Base-by-base conservation (phyloP, 352 stramenopile genomes). In the Phytopythium sindhum region DNA sequence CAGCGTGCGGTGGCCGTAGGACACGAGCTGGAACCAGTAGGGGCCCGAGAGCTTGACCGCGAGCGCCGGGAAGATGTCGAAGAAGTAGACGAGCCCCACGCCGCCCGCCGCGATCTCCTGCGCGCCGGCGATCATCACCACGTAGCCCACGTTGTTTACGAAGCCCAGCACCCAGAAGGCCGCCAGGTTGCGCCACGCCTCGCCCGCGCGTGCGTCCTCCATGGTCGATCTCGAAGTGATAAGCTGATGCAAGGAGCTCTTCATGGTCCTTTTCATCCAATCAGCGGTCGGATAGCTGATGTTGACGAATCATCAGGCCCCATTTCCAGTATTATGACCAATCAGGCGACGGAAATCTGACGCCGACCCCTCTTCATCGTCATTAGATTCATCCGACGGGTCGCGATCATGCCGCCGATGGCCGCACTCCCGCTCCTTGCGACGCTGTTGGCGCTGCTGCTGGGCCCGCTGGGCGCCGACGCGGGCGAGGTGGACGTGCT, bases 11-110 rank as follows among this genome's bases (percentile, higher is more conserved):
- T 73, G 65, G 28, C 85, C 69, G 69, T 98, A 98, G 1, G 85
- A 93, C 33, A 98, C 85, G 56, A 86, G 71, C 54, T 98, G 85
- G 76, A 98, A 98, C 95, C 95, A 98, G 71, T 97, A 97, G 12
- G 94, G 93, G 2, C 88, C 90, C 42, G 88, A 89, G 39, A 96
- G 65, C 65, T 98, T 98, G 24, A 97, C 76, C 37, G 95, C 57
- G 3, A 98, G 68, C 19, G 88, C 81, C 1, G 96, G 96, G 48
- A 97, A 83, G 54, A 97, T 90, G 73, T 97, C 96, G 54, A 88
- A 92, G 37, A 98, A 82, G 72, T 97, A 98, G 50, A 98, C 91
- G 39, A 98, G 68, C 1, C 86, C 93, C 35, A 97, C 92, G 48
- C 92, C 93, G 19, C 90, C 91, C 2, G 92, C 81, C 26, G 76